Evolutionary conservation across 805 yeast genomes (phyloP), one percentile per base, ranked within the genome.

Genomic region (Candida wancherniae): DNA sequence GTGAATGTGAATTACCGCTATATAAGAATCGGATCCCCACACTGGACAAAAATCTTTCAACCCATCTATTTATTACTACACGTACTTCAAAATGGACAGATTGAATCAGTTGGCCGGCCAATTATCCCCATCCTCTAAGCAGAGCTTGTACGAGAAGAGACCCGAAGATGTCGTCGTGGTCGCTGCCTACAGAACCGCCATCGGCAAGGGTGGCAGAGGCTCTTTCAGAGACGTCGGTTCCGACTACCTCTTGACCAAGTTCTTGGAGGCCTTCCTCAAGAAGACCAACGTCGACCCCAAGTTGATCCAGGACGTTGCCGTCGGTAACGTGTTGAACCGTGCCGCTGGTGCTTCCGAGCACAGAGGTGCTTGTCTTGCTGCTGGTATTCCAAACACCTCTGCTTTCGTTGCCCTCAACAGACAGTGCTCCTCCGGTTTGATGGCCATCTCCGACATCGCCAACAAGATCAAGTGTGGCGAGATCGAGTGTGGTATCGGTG

Each of bases 271-370:
- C 23, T 71, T 84, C 41, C 54, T 88, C 36, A 67, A 71, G 36
- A 70, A 69, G 40, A 59, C 75, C 23, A 61, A 66, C 26, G 61
- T 74, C 26, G 77, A 74, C 45, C 57, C 60, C 18, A 41, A 47
- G 35, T 53, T 76, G 44, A 78, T 90, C 39, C 94, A 82, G 47
- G 97, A 90, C 50, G 80, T 90, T 36, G 80, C 80, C 19, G 80
- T 85, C 41, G 97, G 97, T 45, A 90, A 90, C 57, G 97, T 90
- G 16, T 71, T 88, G 53, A 86, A 88, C 64, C 73, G 76, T 28
- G 95, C 95, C 29, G 94, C 97, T 15, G 97, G 97, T 49, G 95
- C 92, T 33, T 81, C 82, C 34, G 97, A 88, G 62, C 95, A 85
- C 62, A 71, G 97, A 48, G 95, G 94, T 28, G 96, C 97, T 24